Conservation (phyloP, 1,284 basidiomycete genomes). For the Fomitopsis palustris region DNA sequence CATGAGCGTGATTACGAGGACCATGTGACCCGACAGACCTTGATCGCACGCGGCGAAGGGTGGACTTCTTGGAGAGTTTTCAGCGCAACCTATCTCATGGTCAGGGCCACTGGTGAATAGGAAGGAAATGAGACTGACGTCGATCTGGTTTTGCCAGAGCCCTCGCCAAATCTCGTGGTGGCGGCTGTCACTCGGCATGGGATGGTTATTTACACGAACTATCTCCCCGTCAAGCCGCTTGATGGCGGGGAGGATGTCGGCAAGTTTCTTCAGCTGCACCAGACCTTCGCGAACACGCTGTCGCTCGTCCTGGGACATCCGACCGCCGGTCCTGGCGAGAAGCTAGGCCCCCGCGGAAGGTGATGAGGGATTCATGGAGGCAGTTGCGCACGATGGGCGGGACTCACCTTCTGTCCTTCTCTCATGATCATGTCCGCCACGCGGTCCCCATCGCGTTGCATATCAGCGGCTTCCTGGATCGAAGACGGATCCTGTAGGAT, state of each 20-base stretch:
- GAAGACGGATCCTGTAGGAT: slow-evolving; percentile 28
- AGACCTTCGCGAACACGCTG: slow-evolving; percentile 18
- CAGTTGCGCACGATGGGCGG: background rate
- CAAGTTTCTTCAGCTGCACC: slow-evolving; percentile 41
- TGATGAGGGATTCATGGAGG: background rate
- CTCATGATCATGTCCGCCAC: slow-evolving; percentile 46
- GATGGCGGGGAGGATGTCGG: slow-evolving; percentile 47
- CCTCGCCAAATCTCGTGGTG: slow-evolving; percentile 52
- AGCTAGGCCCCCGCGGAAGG: slow-evolving; percentile 1
- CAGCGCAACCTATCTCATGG: slow-evolving; percentile 45
- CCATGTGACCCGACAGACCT: slow-evolving; percentile 23
- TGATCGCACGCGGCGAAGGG: slow-evolving; percentile 36
- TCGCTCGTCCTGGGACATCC: slow-evolving; percentile 24
- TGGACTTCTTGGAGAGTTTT: slow-evolving; percentile 46
- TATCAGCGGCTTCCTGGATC: slow-evolving; percentile 31
- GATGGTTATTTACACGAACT: slow-evolving; percentile 30
- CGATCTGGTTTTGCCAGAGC: slow-evolving; percentile 44
- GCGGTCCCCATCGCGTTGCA: slow-evolving; percentile 36
- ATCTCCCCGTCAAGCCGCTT: slow-evolving; percentile 50
- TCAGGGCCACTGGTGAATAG: background rate
- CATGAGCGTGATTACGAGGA: background rate
- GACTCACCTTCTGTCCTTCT: slow-evolving; percentile 42
- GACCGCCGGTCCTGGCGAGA: background rate
- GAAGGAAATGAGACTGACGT: slow-evolving; percentile 23
- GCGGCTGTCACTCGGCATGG: slow-evolving; percentile 39